Evolutionary conservation across 768 basidiomycete genomes (phyloP).

Genomic region (Tricholoma saponaceum): DNA sequence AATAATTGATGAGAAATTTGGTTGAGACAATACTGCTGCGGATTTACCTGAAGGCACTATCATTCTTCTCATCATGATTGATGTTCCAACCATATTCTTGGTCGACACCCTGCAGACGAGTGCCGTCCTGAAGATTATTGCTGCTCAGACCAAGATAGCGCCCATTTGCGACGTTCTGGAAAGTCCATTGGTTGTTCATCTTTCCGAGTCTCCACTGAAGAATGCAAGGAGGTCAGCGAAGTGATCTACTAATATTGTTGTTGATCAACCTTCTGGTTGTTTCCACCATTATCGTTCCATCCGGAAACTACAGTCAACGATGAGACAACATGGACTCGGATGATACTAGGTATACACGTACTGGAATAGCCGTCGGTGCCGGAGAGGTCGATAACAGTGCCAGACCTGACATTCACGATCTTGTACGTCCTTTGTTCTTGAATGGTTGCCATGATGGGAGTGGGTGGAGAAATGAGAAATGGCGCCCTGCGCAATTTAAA

Average conservation of each 20-base stretch:
- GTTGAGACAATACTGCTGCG: not conserved
- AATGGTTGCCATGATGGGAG: constrained; percentile 9
- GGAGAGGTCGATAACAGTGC: constrained; percentile 44
- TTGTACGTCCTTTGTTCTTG: constrained; percentile 11
- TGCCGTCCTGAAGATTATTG: constrained; percentile 4
- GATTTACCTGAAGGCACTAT: constrained; percentile 19
- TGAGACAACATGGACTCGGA: not conserved
- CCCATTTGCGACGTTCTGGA: constrained; percentile 14
- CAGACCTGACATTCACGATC: constrained; percentile 27
- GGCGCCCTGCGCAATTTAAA: no score
- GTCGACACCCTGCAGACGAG: constrained; percentile 9
- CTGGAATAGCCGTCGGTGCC: constrained; percentile 36
- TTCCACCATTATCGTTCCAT: constrained; percentile 30
- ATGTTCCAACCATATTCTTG: constrained; percentile 19
- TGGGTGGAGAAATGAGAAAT: not conserved
- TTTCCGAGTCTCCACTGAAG: constrained; percentile 17
- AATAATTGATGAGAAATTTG: not conserved
- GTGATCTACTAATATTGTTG: not conserved
- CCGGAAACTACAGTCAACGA: constrained; percentile 34
- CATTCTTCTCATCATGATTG: constrained; percentile 12
- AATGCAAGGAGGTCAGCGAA: not conserved
- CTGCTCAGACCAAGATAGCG: constrained; percentile 14
- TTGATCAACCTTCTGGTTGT: constrained; percentile 37
- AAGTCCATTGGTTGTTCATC: constrained; percentile 12
- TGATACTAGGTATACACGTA: constrained; percentile 15